Conservation (phyloP, 495 filamentous ascomycete species). For the Penicillium macrosclerotiorum region DNA sequence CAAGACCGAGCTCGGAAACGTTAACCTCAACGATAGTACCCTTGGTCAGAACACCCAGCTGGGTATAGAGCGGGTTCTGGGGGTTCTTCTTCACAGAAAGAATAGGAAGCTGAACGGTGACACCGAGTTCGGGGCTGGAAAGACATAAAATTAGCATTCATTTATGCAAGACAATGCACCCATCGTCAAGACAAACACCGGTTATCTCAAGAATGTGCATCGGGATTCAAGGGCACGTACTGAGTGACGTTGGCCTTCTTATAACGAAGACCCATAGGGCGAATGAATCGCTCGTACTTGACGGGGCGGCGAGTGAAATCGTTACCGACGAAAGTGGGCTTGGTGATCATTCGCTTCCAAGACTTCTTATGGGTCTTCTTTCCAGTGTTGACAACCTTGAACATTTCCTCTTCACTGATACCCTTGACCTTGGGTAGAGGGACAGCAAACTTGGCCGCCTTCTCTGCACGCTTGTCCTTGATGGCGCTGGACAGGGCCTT, state of each 20-base stretch:
- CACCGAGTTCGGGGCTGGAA: conserved; percentile 66
- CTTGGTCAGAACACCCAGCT: conserved; percentile 89
- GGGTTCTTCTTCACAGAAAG: conserved; percentile 98
- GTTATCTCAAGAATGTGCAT: too few species aligned
- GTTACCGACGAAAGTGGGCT: conserved; percentile 82
- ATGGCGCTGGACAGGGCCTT: conserved; percentile 84
- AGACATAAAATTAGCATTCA: conserved; percentile 15
- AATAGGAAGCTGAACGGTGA: conserved; percentile 92
- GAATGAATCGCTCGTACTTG: conserved; percentile 89
- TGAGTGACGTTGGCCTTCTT: conserved; percentile 92
- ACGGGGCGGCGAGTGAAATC: conserved; percentile 92
- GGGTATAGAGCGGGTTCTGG: conserved; percentile 90
- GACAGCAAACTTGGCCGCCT: conserved; percentile 93
- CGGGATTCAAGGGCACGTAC: too few species aligned
- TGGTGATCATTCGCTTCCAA: conserved; percentile 97
- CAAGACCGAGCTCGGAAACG: conserved; percentile 87
- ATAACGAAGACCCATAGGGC: conserved; percentile 80
- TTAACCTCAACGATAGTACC: conserved; percentile 97
- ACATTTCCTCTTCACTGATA: conserved; percentile 96
- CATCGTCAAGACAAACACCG: too few species aligned
- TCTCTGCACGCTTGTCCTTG: conserved; percentile 86
- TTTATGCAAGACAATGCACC: too few species aligned
- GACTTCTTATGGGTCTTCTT: conserved; percentile 74
- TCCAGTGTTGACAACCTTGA: conserved; percentile 95
- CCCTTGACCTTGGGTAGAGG: conserved; percentile 92